Conservation (phyloP, 116 monocot species). For the Posidonia oceanica region DNA sequence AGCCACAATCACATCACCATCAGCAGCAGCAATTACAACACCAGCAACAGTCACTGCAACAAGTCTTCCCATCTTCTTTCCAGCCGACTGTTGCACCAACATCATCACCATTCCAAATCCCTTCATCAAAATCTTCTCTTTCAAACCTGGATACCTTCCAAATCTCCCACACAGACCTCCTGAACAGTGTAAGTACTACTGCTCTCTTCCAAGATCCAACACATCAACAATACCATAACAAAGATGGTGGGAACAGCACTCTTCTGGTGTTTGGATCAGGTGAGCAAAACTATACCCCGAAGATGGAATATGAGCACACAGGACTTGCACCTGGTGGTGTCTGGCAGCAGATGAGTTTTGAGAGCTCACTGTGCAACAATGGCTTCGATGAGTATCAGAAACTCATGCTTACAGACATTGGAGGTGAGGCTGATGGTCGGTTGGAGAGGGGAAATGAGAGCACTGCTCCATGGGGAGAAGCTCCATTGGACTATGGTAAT, state of each 20-base stretch:
- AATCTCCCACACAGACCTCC: not conserved
- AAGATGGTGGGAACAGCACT: not conserved
- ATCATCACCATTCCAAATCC: not conserved
- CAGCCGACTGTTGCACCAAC: not conserved
- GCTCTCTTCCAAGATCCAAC: not conserved
- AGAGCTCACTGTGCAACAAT: constrained; percentile 4
- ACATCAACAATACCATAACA: not conserved
- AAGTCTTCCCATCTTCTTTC: not conserved
- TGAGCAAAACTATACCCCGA: not conserved
- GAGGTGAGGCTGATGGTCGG: not conserved
- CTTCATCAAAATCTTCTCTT: not conserved
- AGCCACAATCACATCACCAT: constrained; percentile 15
- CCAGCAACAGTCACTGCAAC: constrained; percentile 5
- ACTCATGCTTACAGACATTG: not conserved
- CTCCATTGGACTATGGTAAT: not conserved
- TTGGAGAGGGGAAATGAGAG: not conserved
- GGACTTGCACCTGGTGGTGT: not conserved
- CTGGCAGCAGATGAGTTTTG: constrained; percentile 3
- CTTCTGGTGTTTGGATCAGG: not conserved
- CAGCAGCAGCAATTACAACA: not conserved
- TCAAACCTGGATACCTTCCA: not conserved
- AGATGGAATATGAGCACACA: not conserved
- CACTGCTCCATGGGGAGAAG: not conserved
- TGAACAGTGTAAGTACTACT: not conserved
- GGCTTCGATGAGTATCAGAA: constrained; percentile 3